Base-by-base conservation (phyloP, 768 basidiomycete genomes). In the Austroboletus eburneus region DNA sequence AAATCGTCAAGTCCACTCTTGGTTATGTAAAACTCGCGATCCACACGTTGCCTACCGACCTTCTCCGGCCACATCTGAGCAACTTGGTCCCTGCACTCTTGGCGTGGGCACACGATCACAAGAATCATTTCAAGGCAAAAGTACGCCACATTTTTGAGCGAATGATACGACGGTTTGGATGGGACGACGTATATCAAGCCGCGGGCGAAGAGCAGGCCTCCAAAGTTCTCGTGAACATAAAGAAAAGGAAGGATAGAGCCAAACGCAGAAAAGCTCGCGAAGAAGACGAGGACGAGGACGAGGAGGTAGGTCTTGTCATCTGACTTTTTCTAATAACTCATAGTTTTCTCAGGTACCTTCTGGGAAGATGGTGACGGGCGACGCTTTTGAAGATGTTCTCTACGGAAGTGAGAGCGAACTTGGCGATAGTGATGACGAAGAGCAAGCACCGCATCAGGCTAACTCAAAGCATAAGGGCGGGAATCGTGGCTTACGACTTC, bases 81-180 rank as follows among this genome's bases (percentile, higher is more conserved):
- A 73, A 73, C 20, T 74, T 98, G 20, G 89, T 98, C 0, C 89
- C 91, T 1, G 87, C 85, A 0, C 75, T 99, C 12, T 72, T 98
- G 27, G 76, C 75, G 38, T 95, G 96, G 92, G 91, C 91, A 5
- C 92, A 96, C 61, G 94, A 97, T 61, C 95, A 98, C 69, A 95
- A 95, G 65, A 98, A 98, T 59, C 96, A 97, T 63, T 98, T 99
- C 81, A 98, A 98, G 67, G 74, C 79, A 41, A 97, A 97, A 72
- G 92, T 96, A 20, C 83, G 91, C 36, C 94, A 98, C 65, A 93
- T 98, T 54, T 94, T 98, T 57, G 95, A 98, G 72, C 81, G 95
- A 39, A 84, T 97, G 80, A 77, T 98, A 54, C 74, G 95, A 51
- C 79, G 92, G 51, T 96, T 96, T 59, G 85, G 83, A 0, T 96